These are phyloP conservation scores for Paramyrothecium sp. DNA, from an alignment of 2,329 filamentous ascomycete genomes.

Conservation along the genomic window DNA sequence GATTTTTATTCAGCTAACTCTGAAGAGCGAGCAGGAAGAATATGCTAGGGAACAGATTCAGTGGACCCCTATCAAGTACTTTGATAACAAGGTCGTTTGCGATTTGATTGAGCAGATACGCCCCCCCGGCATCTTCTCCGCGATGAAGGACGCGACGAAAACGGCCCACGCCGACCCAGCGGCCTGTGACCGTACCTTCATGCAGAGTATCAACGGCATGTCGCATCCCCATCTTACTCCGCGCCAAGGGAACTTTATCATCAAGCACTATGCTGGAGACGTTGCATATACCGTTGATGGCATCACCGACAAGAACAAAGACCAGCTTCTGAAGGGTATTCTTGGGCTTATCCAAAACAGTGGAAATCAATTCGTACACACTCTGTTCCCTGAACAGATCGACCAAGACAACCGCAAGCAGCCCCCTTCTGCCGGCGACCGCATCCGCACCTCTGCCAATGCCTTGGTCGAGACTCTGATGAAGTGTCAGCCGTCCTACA, in stretches of 20 bases:
- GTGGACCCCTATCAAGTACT: conserved; percentile 99
- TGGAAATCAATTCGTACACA: conserved; percentile 81
- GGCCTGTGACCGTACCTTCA: conserved; percentile 93
- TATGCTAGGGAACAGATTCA: conserved; percentile 95
- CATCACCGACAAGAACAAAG: conserved; percentile 99
- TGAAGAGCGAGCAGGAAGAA: conserved; percentile 97
- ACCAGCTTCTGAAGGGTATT: conserved; percentile 91
- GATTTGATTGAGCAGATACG: conserved; percentile 91
- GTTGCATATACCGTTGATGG: conserved; percentile 92
- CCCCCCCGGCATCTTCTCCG: conserved; percentile 90
- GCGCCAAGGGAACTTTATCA: conserved; percentile 92
- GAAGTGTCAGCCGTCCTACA: conserved; percentile 97
- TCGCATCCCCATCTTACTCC: conserved; percentile 89
- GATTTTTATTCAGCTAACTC: conserved; percentile 95
- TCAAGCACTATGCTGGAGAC: conserved; percentile 98
- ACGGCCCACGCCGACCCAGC: conserved; percentile 96
- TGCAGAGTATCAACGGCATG: conserved; percentile 87
- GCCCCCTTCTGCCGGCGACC: conserved; percentile 92
- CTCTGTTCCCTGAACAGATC: conserved; percentile 86
- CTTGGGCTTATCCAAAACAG: conserved; percentile 83
- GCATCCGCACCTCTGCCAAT: conserved; percentile 93
- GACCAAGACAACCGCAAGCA: conserved; percentile 94
- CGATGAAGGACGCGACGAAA: conserved; percentile 95
- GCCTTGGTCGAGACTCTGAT: conserved; percentile 92
- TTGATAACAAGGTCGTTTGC: conserved; percentile 98